Evolutionary conservation across 805 yeast species (phyloP).

Genomic region (Saccharomycopsis capsularis): DNA sequence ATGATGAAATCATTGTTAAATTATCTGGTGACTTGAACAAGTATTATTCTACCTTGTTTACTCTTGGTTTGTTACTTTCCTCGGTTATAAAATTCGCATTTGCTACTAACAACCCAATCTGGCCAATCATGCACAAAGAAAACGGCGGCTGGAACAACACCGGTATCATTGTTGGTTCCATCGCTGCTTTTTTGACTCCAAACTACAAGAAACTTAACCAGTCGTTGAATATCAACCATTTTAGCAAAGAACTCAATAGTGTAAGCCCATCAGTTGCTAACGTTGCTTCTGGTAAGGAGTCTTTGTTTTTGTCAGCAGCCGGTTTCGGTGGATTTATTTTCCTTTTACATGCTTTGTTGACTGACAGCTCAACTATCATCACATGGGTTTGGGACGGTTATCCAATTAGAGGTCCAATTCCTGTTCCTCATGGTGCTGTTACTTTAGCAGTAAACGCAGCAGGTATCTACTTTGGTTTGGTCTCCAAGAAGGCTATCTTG

Average conservation of each 20-base stretch:
- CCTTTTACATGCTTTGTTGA: conserved; percentile 62
- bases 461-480: conserved; percentile 47
- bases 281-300: conserved; percentile 30
- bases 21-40: conserved; percentile 26
- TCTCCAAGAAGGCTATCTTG: conserved; percentile 21
- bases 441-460: conserved; percentile 51
- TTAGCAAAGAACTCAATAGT: conserved; percentile 16
- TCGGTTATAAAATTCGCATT: conserved; percentile 67
- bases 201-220: conserved; percentile 20
- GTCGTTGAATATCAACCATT: conserved; percentile 17
- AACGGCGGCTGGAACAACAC: conserved; percentile 82
- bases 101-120: conserved; percentile 85
- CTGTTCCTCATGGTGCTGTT: conserved; percentile 75
- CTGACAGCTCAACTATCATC: conserved; percentile 82
- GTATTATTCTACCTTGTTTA: conserved; percentile 46
- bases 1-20: conserved; percentile 24
- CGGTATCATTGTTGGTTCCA: conserved; percentile 58
- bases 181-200: conserved; percentile 60
- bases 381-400: conserved; percentile 96
- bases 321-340: conserved; percentile 78
- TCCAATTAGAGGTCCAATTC: conserved; percentile 80
- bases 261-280: conserved; percentile 3
- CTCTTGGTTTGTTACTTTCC: conserved; percentile 67
- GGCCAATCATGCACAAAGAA: conserved; percentile 85
- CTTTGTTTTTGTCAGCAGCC: conserved; percentile 43